These are phyloP conservation scores for Bryoerythrophyllum caledonicum DNA, from an alignment of 225 moss, liverwort and hornwort genomes.

Conservation along the genomic window DNA sequence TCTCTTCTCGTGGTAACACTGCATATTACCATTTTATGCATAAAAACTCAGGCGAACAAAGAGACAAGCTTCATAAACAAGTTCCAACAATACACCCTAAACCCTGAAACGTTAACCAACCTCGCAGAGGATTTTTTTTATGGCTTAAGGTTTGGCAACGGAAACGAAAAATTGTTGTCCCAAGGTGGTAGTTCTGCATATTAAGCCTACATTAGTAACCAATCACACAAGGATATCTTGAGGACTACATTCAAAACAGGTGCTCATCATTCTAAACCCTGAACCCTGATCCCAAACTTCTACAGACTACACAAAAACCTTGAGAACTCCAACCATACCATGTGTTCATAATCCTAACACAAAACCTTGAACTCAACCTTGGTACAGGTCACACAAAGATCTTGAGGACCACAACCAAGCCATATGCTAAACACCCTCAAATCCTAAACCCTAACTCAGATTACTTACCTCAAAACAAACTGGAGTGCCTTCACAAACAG, in stretches of 20 bases:
- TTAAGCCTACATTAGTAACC: slow-evolving; percentile 9
- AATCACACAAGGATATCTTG: not conserved
- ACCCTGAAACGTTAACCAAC: slow-evolving; percentile 19
- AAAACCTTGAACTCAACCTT: too few relatives aligned
- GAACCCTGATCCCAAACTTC: too few relatives aligned
- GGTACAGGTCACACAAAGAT: too few relatives aligned
- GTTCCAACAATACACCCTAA: not conserved
- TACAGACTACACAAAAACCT: too few relatives aligned
- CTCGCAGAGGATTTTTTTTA: slow-evolving; percentile 75
- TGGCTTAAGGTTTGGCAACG: slow-evolving; percentile 69
- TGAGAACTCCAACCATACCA: too few relatives aligned
- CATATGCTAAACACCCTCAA: too few relatives aligned
- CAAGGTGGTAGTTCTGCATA: slow-evolving; percentile 70
- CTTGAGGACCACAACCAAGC: too few relatives aligned
- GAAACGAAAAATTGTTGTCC: too few relatives aligned
- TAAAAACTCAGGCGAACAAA: not conserved
- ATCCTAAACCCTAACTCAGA: too few relatives aligned
- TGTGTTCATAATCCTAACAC: too few relatives aligned
- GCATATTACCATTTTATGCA: slow-evolving; percentile 21
- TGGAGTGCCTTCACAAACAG: slow-evolving; percentile 40
- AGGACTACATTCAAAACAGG: not conserved
- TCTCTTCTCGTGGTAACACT: slow-evolving; percentile 77
- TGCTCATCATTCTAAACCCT: too few relatives aligned
- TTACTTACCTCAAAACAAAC: too few relatives aligned
- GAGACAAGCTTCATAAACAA: not conserved